Base-by-base conservation (phyloP, 495 filamentous ascomycete species). In the Ascodesmis nigricans region DNA sequence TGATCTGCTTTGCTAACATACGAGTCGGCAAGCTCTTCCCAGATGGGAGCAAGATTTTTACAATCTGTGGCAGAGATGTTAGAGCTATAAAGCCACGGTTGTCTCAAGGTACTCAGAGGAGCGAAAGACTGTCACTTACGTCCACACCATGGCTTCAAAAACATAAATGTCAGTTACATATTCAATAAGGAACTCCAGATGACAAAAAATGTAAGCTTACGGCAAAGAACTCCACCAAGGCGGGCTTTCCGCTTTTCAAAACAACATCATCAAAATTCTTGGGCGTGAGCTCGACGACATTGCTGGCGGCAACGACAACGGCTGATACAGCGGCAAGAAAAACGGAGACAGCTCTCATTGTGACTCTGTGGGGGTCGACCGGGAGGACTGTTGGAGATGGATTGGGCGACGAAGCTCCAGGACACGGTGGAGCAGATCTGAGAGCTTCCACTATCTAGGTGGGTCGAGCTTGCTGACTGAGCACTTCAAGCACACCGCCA, bases 211-310 rank as follows among this genome's bases (percentile, higher is more conserved):
- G n/a, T n/a, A n/a, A n/a, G 45, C 49, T 34, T 15, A 52, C 49
- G 25, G 87, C 87, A 56, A 93, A 97, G 67, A 97, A 97, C 54
- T 97, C 87, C 40, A 97, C 87, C 22, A 97, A 70, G 0, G 90
- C 81, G 19, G 90, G 90, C 62, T 91, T 95, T 53, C 80, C 80
- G 35, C 77, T 82, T 50, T 87, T 65, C 21, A 95, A 66, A 40
- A 92, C 79, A 33, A 90, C 65, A 5, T 73, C 58, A 57, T 93
- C 82, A 54, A 95, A 93, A 60, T 93, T 93, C 41, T 55, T 57
- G 36, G 84, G 81, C 41, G 75, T 70, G 33, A 95, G 72, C 56
- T 93, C 83, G 39, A 82, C 58, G 33, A 93, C 84, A 31, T 52
- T 52, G 29, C 49, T 52, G 7, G 48, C 48, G 5, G 38, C 30